phyloP scores from a whole-genome alignment of 2,329 filamentous ascomycete genomes.

The Aspergillus luchuensis region DNA sequence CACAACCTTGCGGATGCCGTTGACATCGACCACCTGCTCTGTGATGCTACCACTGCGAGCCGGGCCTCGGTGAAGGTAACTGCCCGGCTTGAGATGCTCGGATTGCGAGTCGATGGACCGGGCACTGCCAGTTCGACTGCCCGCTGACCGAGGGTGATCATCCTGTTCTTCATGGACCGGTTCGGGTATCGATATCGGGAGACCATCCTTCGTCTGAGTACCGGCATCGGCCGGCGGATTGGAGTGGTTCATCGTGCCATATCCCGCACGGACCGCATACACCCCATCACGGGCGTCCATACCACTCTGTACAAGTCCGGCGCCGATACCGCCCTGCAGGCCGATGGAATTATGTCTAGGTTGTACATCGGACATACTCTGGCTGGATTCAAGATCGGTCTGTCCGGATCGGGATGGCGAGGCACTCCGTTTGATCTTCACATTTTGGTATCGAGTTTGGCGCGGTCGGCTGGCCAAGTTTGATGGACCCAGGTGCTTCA shows the following conservation, averaged over 20 bases:
- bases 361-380: conserved; percentile 46
- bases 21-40: conserved; percentile 73
- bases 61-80: conserved; percentile 48
- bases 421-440: conserved; percentile 64
- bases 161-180: conserved; percentile 35
- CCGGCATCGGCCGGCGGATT: conserved; percentile 25
- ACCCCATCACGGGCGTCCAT: conserved; percentile 66
- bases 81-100: conserved; percentile 25
- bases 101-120: conserved; percentile 26
- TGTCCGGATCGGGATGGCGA: conserved; percentile 38
- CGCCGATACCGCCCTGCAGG: conserved; percentile 56
- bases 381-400: conserved; percentile 39
- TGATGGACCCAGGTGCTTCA: conserved; percentile 66
- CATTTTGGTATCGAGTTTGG: conserved; percentile 61
- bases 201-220: conserved; percentile 28
- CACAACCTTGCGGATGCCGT: conserved; percentile 74
- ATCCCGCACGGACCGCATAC: conserved; percentile 60
- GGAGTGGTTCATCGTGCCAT: conserved; percentile 50
- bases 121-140: conserved; percentile 27
- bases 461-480: conserved; percentile 64
- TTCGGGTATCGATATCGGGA: conserved; percentile 35
- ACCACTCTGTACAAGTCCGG: conserved; percentile 56
- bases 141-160: conserved; percentile 24
- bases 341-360: conserved; percentile 34
- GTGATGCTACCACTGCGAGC: conserved; percentile 76